phyloP scores from a whole-genome alignment of 2,329 filamentous ascomycete genomes.

The Trichophyton schoenleinii region DNA sequence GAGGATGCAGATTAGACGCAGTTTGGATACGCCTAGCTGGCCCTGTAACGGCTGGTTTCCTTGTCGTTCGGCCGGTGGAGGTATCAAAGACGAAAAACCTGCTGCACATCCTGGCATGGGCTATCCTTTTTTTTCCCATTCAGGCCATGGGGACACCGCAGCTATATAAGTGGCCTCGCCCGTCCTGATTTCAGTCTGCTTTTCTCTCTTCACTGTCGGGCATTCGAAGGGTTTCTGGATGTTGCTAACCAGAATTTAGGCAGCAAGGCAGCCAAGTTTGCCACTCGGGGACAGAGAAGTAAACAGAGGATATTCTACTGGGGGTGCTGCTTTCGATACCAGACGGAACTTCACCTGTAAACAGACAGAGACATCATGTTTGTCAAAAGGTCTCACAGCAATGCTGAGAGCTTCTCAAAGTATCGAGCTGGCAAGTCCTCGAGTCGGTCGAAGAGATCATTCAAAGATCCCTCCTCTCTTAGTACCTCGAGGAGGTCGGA shows the following conservation, averaged over 20 bases:
- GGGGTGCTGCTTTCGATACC: too few relatives aligned
- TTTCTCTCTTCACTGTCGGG: not conserved
- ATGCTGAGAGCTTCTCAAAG: conserved; percentile 20
- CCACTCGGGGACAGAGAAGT: not conserved
- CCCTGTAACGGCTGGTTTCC: not conserved
- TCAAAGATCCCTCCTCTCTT: conserved; percentile 17
- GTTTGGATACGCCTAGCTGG: not conserved
- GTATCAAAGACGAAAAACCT: not conserved
- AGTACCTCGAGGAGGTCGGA: conserved; percentile 19
- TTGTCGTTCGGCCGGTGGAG: not conserved
- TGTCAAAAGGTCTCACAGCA: conserved; percentile 12
- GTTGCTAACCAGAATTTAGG: not conserved
- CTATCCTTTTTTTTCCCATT: not conserved
- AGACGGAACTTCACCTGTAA: not conserved
- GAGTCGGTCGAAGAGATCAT: conserved; percentile 17
- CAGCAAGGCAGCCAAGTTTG: not conserved
- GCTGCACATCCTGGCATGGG: not conserved
- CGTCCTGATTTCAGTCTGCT: not conserved
- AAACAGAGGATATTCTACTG: not conserved
- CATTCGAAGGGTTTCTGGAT: not conserved
- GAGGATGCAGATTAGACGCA: not conserved
- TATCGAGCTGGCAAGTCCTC: conserved; percentile 20
- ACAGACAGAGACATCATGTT: conserved; percentile 10
- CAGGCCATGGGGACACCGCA: not conserved
- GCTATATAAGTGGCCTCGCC: not conserved